Evolutionary conservation across 1,284 basidiomycete genomes (phyloP).

Genomic region (Pisolithus thermaeus): DNA sequence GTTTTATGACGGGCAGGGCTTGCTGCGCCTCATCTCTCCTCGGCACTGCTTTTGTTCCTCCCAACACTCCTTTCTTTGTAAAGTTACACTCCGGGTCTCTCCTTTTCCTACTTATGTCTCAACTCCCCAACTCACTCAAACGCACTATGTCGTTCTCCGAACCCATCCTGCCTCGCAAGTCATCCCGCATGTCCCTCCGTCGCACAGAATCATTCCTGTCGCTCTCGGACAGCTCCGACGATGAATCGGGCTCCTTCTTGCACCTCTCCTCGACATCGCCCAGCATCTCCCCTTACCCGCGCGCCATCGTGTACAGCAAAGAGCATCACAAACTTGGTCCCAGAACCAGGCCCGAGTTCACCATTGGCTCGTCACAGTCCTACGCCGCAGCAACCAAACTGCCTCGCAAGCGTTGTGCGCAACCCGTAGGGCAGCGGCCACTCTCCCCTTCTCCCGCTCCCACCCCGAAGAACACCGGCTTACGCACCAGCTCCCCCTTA

Average conservation of each 20-base stretch:
- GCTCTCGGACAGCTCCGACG: slow-evolving; percentile 26
- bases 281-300: slow-evolving; percentile 26
- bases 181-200: slow-evolving; percentile 33
- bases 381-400: slow-evolving; percentile 12
- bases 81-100: slow-evolving; percentile 3
- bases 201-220: slow-evolving; percentile 38
- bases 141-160: slow-evolving; percentile 38
- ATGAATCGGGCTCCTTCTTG: slow-evolving; percentile 23
- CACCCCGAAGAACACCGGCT: slow-evolving; percentile 12
- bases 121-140: slow-evolving; percentile 28
- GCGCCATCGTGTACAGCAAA: slow-evolving; percentile 34
- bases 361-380: slow-evolving; percentile 19
- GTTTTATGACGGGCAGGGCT: slow-evolving; percentile 17
- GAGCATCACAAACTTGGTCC: slow-evolving; percentile 31
- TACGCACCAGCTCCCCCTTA: slow-evolving; percentile 31
- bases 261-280: slow-evolving; percentile 13
- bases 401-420: not conserved
- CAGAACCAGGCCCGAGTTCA: slow-evolving; percentile 26
- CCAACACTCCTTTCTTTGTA: slow-evolving; percentile 28
- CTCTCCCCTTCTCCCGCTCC: slow-evolving; percentile 6
- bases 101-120: slow-evolving; percentile 25
- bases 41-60: slow-evolving; percentile 30
- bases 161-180: slow-evolving; percentile 29
- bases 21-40: slow-evolving; percentile 4
- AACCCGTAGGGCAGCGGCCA: not conserved